These are phyloP conservation scores for Clathrus columnatus DNA, from an alignment of 768 basidiomycete species.

Conservation along the genomic window DNA sequence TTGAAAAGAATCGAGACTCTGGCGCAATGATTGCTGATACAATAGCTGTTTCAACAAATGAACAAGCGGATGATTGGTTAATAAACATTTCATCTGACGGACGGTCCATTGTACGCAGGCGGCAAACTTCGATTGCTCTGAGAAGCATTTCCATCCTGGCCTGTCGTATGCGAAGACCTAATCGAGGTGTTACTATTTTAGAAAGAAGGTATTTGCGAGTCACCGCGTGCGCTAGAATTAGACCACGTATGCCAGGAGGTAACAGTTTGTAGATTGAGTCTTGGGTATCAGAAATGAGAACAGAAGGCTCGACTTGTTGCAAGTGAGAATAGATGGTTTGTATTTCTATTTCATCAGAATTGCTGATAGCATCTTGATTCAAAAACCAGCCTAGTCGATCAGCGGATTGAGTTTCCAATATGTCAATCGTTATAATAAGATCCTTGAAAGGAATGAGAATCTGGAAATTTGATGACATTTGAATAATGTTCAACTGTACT, in stretches of 20 bases:
- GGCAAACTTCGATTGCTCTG: slow-evolving; percentile 64
- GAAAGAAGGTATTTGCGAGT: slow-evolving; percentile 74
- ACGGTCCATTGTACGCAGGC: slow-evolving; percentile 46
- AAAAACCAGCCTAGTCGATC: slow-evolving; percentile 78
- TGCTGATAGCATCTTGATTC: slow-evolving; percentile 40
- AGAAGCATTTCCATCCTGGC: slow-evolving; percentile 65
- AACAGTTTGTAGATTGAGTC: slow-evolving; percentile 66
- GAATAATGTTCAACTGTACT: too few relatives aligned
- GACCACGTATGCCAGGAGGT: slow-evolving; percentile 67
- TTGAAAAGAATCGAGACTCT: slow-evolving; percentile 67
- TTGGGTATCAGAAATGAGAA: slow-evolving; percentile 58
- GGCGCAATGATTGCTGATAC: slow-evolving; percentile 69
- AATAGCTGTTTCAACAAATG: slow-evolving; percentile 72
- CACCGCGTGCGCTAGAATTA: slow-evolving; percentile 66
- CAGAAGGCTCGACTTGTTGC: slow-evolving; percentile 62
- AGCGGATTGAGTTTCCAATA: slow-evolving; percentile 71
- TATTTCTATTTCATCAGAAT: slow-evolving; percentile 63
- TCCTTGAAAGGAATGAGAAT: slow-evolving; percentile 38
- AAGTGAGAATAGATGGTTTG: slow-evolving; percentile 72
- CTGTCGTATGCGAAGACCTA: slow-evolving; percentile 59
- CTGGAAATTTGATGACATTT: not conserved
- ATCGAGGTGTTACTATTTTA: slow-evolving; percentile 52
- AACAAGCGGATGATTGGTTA: slow-evolving; percentile 61
- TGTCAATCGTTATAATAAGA: slow-evolving; percentile 65
- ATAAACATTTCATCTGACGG: slow-evolving; percentile 27